phyloP scores from a whole-genome alignment of 345 rosid genomes.

The Eucalyptus grandis region DNA sequence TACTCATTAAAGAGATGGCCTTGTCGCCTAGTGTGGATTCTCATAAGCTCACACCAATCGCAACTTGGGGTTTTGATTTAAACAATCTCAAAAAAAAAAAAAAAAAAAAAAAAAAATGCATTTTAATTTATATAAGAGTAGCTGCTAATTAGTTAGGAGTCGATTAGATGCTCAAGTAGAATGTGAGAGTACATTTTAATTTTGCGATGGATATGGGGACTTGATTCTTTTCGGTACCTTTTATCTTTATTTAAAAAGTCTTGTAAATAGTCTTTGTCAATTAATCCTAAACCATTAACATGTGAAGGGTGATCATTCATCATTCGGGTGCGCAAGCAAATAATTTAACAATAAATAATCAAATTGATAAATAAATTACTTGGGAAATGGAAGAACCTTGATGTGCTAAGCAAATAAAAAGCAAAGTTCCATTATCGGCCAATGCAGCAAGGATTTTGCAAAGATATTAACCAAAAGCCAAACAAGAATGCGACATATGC shows the following conservation, averaged over 20 bases:
- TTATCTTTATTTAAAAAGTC: not conserved
- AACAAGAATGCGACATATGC: not conserved
- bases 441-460: not conserved
- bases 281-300: not conserved
- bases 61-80: not conserved
- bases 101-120: no score
- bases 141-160: not conserved
- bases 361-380: not conserved
- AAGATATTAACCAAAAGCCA: not conserved
- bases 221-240: not conserved
- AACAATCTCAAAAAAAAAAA: not conserved
- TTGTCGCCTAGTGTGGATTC: rapidly evolving
- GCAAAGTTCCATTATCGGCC: not conserved
- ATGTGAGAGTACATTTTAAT: not conserved
- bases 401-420: not conserved
- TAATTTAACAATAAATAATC: not conserved
- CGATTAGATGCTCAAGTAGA: not conserved
- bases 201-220: not conserved
- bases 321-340: not conserved
- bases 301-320: not conserved
- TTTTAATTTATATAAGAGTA: not conserved
- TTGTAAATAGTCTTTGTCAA: not conserved
- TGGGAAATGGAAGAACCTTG: not conserved
- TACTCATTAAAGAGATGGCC: not conserved
- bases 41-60: not conserved